These are phyloP conservation scores for Ophiostoma sp. DNA, from an alignment of 2,329 filamentous ascomycete genomes.

Conservation along the genomic window DNA sequence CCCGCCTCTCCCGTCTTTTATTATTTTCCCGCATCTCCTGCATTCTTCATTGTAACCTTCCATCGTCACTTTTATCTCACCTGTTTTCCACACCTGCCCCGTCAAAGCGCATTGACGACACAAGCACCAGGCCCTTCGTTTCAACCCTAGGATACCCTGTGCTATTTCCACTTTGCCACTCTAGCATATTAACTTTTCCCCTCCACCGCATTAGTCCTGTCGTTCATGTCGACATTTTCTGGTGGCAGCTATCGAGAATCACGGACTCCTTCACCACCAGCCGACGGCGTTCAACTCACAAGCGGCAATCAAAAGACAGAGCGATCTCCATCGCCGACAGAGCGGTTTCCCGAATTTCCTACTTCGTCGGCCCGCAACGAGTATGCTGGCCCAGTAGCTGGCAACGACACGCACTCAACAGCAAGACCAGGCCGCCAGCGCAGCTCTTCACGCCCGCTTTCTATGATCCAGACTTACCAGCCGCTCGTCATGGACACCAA, in stretches of 20 bases:
- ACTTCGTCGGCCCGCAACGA: slow-evolving; percentile 34
- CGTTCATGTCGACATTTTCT: slow-evolving; percentile 81
- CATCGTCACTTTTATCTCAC: not conserved
- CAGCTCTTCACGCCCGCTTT: slow-evolving; percentile 64
- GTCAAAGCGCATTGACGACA: slow-evolving; percentile 1
- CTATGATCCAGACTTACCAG: slow-evolving; percentile 80
- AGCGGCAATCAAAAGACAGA: not conserved
- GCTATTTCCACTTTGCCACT: not conserved
- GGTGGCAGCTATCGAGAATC: slow-evolving; percentile 39
- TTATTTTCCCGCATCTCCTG: too few species aligned
- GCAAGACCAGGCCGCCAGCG: slow-evolving; percentile 32
- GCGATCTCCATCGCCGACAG: slow-evolving; percentile 16
- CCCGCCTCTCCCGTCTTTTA: not conserved
- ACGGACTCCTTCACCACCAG: slow-evolving; percentile 24
- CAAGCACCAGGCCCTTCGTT: slow-evolving; percentile 3
- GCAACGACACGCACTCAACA: slow-evolving; percentile 36
- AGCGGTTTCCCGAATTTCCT: slow-evolving; percentile 26
- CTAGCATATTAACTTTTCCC: slow-evolving; percentile 17
- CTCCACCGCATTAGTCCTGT: slow-evolving; percentile 57
- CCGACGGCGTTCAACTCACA: not conserved
- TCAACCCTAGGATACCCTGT: not conserved
- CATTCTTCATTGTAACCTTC: not conserved
- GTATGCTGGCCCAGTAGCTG: slow-evolving; percentile 35
- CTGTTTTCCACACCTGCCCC: not conserved
- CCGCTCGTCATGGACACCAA: slow-evolving; percentile 80